Percentiles rank a stretch among this genome's conserved stretches.
These are phyloP conservation scores for Thielaviopsis punctulata DNA, from an alignment of 2,329 filamentous ascomycete genomes.

Conservation along the genomic window DNA sequence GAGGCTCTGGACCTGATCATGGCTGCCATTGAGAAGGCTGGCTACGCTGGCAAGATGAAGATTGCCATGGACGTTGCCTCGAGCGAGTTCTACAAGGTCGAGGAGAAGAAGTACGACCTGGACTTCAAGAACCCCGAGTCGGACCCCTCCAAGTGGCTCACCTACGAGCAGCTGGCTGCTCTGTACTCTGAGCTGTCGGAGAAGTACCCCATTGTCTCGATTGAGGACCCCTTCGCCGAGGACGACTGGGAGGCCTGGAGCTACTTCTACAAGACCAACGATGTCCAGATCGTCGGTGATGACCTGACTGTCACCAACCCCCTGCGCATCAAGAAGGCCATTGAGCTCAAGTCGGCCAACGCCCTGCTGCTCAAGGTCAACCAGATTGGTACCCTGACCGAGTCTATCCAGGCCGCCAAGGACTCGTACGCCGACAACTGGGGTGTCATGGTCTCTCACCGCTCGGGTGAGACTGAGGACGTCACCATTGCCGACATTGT, in stretches of 20 bases:
- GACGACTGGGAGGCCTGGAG: slow-evolving; percentile 99
- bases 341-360: slow-evolving; percentile 97
- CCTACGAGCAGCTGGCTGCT: slow-evolving; percentile 89
- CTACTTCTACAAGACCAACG: slow-evolving; percentile 99
- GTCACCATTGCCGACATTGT: slow-evolving; percentile 98
- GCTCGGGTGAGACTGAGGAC: slow-evolving; percentile 98
- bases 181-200: slow-evolving; percentile 72
- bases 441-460: slow-evolving; percentile 99
- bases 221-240: slow-evolving; percentile 98
- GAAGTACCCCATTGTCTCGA: slow-evolving; percentile 98
- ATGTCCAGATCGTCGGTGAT: slow-evolving; percentile 97
- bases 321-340: slow-evolving; percentile 97
- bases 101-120: slow-evolving; percentile 98
- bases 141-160: slow-evolving; percentile 94
- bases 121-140: slow-evolving; percentile 99
- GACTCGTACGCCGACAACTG: slow-evolving; percentile 90
- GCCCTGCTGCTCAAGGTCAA: slow-evolving; percentile 98
- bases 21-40: slow-evolving; percentile 82
- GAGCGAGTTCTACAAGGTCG: slow-evolving; percentile 97
- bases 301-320: slow-evolving; percentile 99
- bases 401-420: slow-evolving; percentile 98
- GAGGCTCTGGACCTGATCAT: slow-evolving; percentile 95
- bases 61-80: slow-evolving; percentile 99
- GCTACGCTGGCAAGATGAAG: slow-evolving; percentile 90
- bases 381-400: slow-evolving; percentile 97